Base-by-base conservation (phyloP, 2,329 filamentous ascomycete species). In the Xylaria polymorpha region DNA sequence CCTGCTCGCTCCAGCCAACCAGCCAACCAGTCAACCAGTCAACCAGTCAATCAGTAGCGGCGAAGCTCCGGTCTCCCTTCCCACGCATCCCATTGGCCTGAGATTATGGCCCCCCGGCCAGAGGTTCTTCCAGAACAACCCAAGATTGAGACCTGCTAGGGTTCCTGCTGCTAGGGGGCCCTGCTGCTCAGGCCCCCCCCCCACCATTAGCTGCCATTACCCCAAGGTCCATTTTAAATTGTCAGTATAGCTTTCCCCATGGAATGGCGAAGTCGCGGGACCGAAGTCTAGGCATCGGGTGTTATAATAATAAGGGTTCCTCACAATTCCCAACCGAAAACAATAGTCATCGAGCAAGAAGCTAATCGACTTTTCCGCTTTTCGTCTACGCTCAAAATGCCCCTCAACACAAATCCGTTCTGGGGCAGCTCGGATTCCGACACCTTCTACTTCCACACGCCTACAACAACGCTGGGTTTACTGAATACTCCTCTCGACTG, bases 401-500 rank as follows among this genome's bases (percentile, higher is more conserved):
- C 57, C 12, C 32, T 15, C 37, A n/a, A 67, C n/a, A 29, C 25
- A 41, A 63, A 63, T 39, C n/a, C 25, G 1, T 67, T 63, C 20
- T 67, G 65, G 65, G 65, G 53, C 20, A 46, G 59, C 46, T 51
- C n/a, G 1, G 65, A 56, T 25, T 53, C 57, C 15, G 65, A 58
- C 7, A 12, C 35, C 1, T n/a, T 53, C 37, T 32, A 25, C 25
- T 44, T 43, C 37, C n/a, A 53, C 15, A 46, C 29, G n/a, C 51
- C 59, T 15, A 15, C 22, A 22, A 37, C 37, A 22, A 37, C 37
- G 1, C 37, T 10, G 1, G 10, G 15, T 1, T 32, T 51, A 29
- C 4, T 55, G 14, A 22, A 29, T 7, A 29, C 39, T 20, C n/a
- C 46, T 29, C 43, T 10, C 10, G 32, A 32, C 15, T 67, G 65